Evolutionary conservation across 1,284 basidiomycete species (phyloP).

Genomic region (Heterobasidion parviporum): DNA sequence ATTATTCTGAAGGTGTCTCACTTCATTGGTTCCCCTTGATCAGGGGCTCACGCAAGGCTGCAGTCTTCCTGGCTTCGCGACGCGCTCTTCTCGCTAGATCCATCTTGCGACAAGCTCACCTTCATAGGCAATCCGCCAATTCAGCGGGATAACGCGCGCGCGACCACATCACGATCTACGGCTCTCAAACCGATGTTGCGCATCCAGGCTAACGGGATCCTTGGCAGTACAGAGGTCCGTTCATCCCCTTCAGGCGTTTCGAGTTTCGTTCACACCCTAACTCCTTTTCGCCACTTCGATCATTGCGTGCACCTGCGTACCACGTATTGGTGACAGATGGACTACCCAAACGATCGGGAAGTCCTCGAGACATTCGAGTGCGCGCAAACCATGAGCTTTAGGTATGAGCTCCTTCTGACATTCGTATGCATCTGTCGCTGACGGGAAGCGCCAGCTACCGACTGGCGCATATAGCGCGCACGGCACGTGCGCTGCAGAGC

Average conservation of each 20-base stretch:
- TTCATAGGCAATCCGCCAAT: slow-evolving; percentile 67
- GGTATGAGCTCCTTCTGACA: slow-evolving; percentile 33
- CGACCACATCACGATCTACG: slow-evolving; percentile 9
- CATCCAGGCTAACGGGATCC: slow-evolving; percentile 70
- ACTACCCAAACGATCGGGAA: slow-evolving; percentile 86
- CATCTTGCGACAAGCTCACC: slow-evolving; percentile 75
- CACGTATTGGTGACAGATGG: slow-evolving; percentile 51
- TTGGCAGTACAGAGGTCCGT: slow-evolving; percentile 75
- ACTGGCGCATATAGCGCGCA: slow-evolving; percentile 62
- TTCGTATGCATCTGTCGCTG: neutral
- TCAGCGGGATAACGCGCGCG: slow-evolving; percentile 17
- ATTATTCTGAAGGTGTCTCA: slow-evolving; percentile 75
- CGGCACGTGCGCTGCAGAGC: slow-evolving; percentile 66
- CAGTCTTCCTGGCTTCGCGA: slow-evolving; percentile 89
- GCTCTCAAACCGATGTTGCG: slow-evolving; percentile 53
- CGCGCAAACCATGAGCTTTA: slow-evolving; percentile 56
- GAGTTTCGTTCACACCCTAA: neutral
- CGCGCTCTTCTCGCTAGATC: slow-evolving; percentile 83
- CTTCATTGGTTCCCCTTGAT: neutral
- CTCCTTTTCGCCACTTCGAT: neutral
- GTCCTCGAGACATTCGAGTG: slow-evolving; percentile 88
- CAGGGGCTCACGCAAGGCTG: neutral
- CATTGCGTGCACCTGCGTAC: neutral
- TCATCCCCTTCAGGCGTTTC: neutral
- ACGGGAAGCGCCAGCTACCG: slow-evolving; percentile 53